Conservation (phyloP, 2,329 filamentous ascomycete genomes). For the Fusarium torreyae region DNA sequence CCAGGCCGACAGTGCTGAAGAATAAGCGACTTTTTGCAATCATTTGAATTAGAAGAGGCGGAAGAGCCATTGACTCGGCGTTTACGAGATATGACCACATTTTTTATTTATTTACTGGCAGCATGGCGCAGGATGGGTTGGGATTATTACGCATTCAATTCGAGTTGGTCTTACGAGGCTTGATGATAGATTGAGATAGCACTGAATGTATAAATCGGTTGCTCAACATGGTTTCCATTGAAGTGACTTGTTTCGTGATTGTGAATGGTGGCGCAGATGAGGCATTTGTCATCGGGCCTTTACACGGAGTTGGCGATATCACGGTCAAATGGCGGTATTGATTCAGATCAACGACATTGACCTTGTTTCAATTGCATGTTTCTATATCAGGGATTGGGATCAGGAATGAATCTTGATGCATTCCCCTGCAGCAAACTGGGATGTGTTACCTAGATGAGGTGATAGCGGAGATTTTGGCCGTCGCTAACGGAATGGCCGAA, state of each 20-base stretch:
- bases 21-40: conserved; percentile 55
- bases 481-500: neutral
- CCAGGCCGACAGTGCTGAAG: conserved; percentile 72
- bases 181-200: conserved; percentile 41
- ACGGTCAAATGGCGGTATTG: neutral
- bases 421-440: conserved; percentile 1
- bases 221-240: conserved; percentile 6
- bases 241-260: neutral
- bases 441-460: conserved; percentile 9
- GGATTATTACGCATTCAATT: conserved; percentile 32
- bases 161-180: conserved; percentile 3
- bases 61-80: conserved; percentile 40
- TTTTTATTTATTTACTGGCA: conserved; percentile 34
- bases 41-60: conserved; percentile 26
- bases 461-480: neutral
- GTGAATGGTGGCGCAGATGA: conserved; percentile 3
- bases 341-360: neutral
- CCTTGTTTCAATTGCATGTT: too few species aligned
- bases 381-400: neutral
- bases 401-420: neutral
- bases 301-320: neutral
- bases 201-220: conserved; percentile 41
- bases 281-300: neutral
- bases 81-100: conserved; percentile 46
- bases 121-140: conserved; percentile 49